Conservation (phyloP, 1,139 yeast genomes). For the Hansenula sp. region DNA sequence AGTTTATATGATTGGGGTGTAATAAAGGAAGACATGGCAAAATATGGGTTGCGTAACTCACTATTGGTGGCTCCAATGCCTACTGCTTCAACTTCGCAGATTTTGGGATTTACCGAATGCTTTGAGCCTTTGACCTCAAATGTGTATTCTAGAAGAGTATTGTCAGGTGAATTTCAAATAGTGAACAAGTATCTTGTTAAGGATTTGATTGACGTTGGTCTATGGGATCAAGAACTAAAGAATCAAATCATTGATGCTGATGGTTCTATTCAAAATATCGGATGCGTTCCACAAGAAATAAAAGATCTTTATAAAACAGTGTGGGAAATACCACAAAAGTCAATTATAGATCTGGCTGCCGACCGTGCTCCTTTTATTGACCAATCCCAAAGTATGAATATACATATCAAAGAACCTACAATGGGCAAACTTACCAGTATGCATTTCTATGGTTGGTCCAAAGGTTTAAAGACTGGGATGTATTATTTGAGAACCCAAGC, state of each 20-base stretch:
- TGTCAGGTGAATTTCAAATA: constrained; percentile 85
- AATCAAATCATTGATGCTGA: constrained; percentile 70
- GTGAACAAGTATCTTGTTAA: constrained; percentile 79
- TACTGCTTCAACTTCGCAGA: constrained; percentile 92
- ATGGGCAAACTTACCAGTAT: constrained; percentile 89
- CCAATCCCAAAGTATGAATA: constrained; percentile 88
- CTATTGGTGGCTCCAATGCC: constrained; percentile 92
- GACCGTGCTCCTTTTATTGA: constrained; percentile 92
- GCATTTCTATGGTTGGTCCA: constrained; percentile 98
- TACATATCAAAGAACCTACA: constrained; percentile 77
- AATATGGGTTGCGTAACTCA: constrained; percentile 75
- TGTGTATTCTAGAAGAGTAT: constrained; percentile 78
- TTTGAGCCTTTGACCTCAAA: constrained; percentile 90
- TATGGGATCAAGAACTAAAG: constrained; percentile 80
- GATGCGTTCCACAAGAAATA: constrained; percentile 70
- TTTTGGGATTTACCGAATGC: constrained; percentile 83
- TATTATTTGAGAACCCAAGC: constrained; percentile 94
- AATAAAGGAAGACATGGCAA: constrained; percentile 53
- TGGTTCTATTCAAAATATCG: constrained; percentile 82
- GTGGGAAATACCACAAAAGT: constrained; percentile 92
- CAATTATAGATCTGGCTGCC: constrained; percentile 89
- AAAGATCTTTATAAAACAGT: constrained; percentile 87
- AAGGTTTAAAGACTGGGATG: constrained; percentile 97
- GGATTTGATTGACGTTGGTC: constrained; percentile 76
- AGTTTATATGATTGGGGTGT: constrained; percentile 63